A percentile compares a stretch with the other conserved stretches of the same genome.
Evolutionary conservation across 163 green algal species (phyloP).

Genomic region (Scenedesmus sp.): DNA sequence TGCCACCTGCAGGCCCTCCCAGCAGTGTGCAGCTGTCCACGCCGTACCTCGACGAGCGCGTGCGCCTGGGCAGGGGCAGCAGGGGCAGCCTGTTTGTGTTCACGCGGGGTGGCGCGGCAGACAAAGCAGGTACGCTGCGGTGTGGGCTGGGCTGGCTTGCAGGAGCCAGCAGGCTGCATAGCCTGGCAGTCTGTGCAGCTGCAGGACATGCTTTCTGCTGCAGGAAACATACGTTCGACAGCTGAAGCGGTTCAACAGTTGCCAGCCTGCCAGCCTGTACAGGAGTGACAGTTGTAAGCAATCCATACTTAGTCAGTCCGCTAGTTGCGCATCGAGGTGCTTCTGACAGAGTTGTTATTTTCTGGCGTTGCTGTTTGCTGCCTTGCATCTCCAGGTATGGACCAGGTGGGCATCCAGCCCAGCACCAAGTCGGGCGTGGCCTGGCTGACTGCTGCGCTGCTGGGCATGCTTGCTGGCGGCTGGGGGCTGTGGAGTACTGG

Average conservation of each 20-base stretch:
- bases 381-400: constrained; percentile 60
- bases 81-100: constrained; percentile 87
- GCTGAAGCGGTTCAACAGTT: background rate
- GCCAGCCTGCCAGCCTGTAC: too few relatives aligned
- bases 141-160: background rate
- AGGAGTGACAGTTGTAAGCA: background rate
- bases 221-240: background rate
- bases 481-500: constrained; percentile 52
- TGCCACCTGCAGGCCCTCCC: constrained; percentile 50
- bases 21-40: constrained; percentile 79
- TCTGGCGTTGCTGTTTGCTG: background rate
- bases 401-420: constrained; percentile 61
- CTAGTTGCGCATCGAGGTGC: too few relatives aligned
- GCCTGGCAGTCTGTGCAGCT: background rate
- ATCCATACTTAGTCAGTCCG: background rate
- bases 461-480: constrained; percentile 52
- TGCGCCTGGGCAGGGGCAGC: constrained; percentile 84
- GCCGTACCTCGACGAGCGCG: constrained; percentile 85
- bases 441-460: constrained; percentile 48
- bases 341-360: background rate
- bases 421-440: constrained; percentile 48
- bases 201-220: background rate
- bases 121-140: constrained; percentile 62
- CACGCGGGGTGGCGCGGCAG: constrained; percentile 66
- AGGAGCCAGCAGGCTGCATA: background rate